Percentiles rank a stretch among this genome's conserved stretches.
phyloP scores from a whole-genome alignment of 768 basidiomycete genomes.

The Hemileccinum impolitum region DNA sequence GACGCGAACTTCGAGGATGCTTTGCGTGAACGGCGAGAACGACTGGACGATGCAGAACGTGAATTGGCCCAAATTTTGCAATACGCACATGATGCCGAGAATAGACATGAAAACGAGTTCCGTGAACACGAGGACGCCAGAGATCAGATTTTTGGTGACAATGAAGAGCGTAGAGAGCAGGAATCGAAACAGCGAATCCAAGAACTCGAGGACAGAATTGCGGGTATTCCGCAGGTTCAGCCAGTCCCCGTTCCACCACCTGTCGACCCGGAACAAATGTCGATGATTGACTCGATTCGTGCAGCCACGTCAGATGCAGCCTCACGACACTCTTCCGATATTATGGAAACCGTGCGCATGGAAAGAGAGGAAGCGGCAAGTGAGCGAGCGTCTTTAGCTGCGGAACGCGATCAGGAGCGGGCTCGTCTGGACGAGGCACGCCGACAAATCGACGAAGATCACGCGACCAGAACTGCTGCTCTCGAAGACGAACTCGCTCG shows the following conservation, averaged over 20 bases:
- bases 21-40: constrained; percentile 45
- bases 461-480: constrained; percentile 51
- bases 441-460: constrained; percentile 43
- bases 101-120: constrained; percentile 62
- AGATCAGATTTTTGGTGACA: constrained; percentile 55
- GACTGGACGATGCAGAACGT: constrained; percentile 53
- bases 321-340: constrained; percentile 51
- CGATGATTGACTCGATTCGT: constrained; percentile 36
- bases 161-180: constrained; percentile 53
- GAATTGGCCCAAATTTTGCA: constrained; percentile 46
- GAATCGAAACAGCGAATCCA: constrained; percentile 45
- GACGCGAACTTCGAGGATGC: constrained; percentile 42
- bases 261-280: constrained; percentile 26
- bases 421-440: constrained; percentile 51
- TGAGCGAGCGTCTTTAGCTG: constrained; percentile 51
- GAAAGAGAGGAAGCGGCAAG: constrained; percentile 59
- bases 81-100: constrained; percentile 57
- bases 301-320: constrained; percentile 52
- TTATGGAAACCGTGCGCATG: constrained; percentile 53
- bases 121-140: constrained; percentile 62
- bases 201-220: constrained; percentile 29
- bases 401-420: constrained; percentile 52
- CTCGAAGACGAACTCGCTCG: constrained; percentile 62
- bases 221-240: constrained; percentile 19
- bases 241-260: constrained; percentile 22